These are phyloP conservation scores for Fusarium cicatricum DNA, from an alignment of 2,329 filamentous ascomycete species.

Conservation along the genomic window DNA sequence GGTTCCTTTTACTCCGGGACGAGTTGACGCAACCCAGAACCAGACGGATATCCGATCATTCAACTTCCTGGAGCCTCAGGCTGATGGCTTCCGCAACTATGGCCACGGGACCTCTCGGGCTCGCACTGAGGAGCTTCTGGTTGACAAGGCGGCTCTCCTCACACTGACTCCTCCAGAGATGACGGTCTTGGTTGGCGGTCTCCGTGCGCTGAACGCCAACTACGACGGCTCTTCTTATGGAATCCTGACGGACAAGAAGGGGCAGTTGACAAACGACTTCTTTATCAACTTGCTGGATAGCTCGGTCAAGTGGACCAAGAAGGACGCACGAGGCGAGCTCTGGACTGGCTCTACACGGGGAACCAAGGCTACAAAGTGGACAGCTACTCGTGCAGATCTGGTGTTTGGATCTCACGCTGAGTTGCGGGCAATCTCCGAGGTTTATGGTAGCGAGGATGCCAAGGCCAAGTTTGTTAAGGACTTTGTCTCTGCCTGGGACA, in stretches of 20 bases:
- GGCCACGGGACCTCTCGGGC: constrained; percentile 68
- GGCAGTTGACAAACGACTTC: constrained; percentile 80
- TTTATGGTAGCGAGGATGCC: constrained; percentile 69
- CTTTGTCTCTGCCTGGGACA: constrained; percentile 75
- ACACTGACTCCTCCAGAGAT: constrained; percentile 76
- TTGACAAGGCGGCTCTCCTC: constrained; percentile 76
- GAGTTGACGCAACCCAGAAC: constrained; percentile 74
- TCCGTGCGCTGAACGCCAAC: constrained; percentile 75
- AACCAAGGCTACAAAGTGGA: constrained; percentile 73
- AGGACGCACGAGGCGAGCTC: constrained; percentile 57
- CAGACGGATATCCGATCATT: constrained; percentile 75
- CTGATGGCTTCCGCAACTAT: constrained; percentile 85
- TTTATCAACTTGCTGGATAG: constrained; percentile 81
- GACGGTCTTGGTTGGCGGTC: constrained; percentile 74
- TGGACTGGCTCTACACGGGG: constrained; percentile 73
- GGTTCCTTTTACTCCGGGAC: constrained; percentile 78
- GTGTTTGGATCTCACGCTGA: constrained; percentile 79
- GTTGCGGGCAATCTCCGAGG: constrained; percentile 74
- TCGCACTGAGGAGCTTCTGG: constrained; percentile 72
- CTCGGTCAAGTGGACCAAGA: constrained; percentile 65
- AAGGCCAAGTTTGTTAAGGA: constrained; percentile 73
- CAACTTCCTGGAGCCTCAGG: constrained; percentile 70
- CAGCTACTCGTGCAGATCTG: constrained; percentile 72
- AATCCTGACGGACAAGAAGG: constrained; percentile 73
- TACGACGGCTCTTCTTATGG: constrained; percentile 73